These are phyloP conservation scores for Dictyophora rubrovolvata DNA, from an alignment of 768 basidiomycete genomes.

Conservation along the genomic window DNA sequence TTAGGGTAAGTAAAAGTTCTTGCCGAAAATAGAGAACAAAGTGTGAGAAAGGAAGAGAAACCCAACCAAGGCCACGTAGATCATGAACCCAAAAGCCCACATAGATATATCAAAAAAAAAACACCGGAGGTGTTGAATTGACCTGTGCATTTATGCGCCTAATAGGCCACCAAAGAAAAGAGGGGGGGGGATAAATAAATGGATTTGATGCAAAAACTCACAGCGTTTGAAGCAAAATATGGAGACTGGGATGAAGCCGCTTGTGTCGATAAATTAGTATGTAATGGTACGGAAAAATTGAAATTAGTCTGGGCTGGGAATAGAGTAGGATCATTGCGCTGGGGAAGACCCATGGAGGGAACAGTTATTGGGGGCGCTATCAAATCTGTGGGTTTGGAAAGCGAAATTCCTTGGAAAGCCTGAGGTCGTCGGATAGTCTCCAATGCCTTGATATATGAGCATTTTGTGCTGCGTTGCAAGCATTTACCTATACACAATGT, in stretches of 20 bases:
- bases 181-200: not conserved
- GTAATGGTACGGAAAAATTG: slow-evolving; percentile 5
- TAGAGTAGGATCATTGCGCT: not conserved
- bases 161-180: not conserved
- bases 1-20: not conserved
- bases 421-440: slow-evolving; percentile 68
- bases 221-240: not conserved
- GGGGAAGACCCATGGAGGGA: slow-evolving; percentile 19
- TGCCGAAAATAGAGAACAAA: not conserved
- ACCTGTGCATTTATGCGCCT: too few species aligned
- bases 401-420: slow-evolving; percentile 53
- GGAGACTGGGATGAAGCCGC: not conserved
- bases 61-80: not conserved
- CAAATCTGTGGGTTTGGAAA: slow-evolving; percentile 14
- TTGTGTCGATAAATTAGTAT: not conserved
- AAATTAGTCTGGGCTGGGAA: slow-evolving; percentile 3
- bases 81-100: too few species aligned
- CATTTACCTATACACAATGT: slow-evolving; percentile 49
- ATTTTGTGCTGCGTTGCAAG: slow-evolving; percentile 54
- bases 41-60: not conserved
- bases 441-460: slow-evolving; percentile 76
- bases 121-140: too few species aligned
- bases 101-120: too few species aligned
- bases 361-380: slow-evolving; percentile 26
- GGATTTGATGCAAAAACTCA: not conserved